These are phyloP conservation scores for Ophiostoma sp. DNA, from an alignment of 2,329 filamentous ascomycete genomes.

Conservation along the genomic window DNA sequence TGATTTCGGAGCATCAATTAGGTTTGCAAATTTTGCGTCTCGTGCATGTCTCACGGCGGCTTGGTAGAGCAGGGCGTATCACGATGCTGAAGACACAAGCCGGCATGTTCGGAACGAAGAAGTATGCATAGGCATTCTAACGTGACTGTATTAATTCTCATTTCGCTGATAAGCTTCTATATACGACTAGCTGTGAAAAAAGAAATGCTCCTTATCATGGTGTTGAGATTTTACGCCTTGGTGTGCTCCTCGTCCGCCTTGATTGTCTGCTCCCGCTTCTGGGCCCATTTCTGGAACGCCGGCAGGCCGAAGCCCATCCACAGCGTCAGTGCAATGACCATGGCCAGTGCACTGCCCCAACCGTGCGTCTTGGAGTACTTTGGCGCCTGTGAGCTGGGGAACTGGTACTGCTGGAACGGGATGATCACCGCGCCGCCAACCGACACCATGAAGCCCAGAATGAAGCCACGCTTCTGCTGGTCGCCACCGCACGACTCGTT, in stretches of 20 bases:
- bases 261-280: not conserved
- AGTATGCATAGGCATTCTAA: not conserved
- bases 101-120: not conserved
- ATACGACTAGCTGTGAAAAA: not conserved
- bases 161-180: not conserved
- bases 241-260: slow-evolving; percentile 4
- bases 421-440: slow-evolving; percentile 37
- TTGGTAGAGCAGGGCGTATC: not conserved
- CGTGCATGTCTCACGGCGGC: not conserved
- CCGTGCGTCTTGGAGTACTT: slow-evolving; percentile 35
- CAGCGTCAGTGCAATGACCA: slow-evolving; percentile 33
- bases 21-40: not conserved
- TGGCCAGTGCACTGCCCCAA: slow-evolving; percentile 34
- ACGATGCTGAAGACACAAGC: not conserved
- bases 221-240: not conserved
- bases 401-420: slow-evolving; percentile 38
- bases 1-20: not conserved
- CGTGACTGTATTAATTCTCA: not conserved
- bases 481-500: slow-evolving; percentile 40
- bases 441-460: slow-evolving; percentile 37
- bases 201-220: not conserved
- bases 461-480: slow-evolving; percentile 40
- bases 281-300: not conserved
- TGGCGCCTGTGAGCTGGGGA: slow-evolving; percentile 36
- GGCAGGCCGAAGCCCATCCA: slow-evolving; percentile 31